phyloP scores from a whole-genome alignment of 306 rosid genomes.

The Ormosia semicastrata region DNA sequence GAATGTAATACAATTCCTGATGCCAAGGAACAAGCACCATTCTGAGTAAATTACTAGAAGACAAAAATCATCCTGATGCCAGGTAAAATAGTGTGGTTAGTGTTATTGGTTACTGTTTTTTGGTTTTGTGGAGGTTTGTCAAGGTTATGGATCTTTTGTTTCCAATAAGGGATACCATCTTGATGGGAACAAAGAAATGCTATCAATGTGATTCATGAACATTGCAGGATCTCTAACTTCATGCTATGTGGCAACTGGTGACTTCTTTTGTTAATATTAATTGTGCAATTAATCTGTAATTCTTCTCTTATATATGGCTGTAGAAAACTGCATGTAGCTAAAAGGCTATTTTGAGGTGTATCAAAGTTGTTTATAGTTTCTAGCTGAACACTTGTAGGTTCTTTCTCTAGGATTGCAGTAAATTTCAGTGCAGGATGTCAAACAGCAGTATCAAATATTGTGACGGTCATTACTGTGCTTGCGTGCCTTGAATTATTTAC shows the following conservation, averaged over 20 bases:
- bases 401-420: conserved; percentile 78
- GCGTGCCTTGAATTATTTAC: conserved; percentile 52
- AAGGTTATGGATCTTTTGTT: conserved; percentile 57
- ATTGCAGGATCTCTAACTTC: conserved; percentile 86
- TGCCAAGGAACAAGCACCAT: background rate
- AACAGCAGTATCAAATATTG: conserved; percentile 70
- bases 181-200: conserved; percentile 85
- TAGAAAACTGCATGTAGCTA: background rate
- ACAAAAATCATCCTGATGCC: background rate
- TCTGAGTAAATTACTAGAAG: conserved; percentile 3
- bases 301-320: background rate
- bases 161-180: conserved; percentile 75
- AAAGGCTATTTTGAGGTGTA: background rate
- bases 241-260: conserved; percentile 85
- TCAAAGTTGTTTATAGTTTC: background rate
- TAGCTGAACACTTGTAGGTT: conserved; percentile 42
- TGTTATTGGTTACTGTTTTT: no score
- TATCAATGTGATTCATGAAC: conserved; percentile 83
- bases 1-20: background rate
- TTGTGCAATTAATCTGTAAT: background rate
- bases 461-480: conserved; percentile 72
- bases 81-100: no score
- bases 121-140: no score
- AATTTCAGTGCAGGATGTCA: conserved; percentile 79
- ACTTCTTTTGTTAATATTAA: background rate